A percentile compares a stretch with the other conserved stretches of the same genome.
These are phyloP conservation scores for Mucor sp. DNA, from an alignment of 371 early-diverging fungal genomes.

Conservation along the genomic window DNA sequence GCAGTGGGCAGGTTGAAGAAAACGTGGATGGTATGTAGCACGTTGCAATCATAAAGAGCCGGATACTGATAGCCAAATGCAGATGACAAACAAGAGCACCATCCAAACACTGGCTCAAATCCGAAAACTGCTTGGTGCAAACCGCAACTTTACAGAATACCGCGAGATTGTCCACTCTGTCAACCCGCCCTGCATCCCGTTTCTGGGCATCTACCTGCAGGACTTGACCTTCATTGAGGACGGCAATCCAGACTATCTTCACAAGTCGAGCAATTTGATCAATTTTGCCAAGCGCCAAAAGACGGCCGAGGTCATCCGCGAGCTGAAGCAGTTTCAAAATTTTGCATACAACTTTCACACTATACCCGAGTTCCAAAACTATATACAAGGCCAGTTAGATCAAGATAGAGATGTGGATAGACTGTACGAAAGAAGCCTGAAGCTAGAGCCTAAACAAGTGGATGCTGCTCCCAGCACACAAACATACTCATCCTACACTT, in stretches of 20 bases:
- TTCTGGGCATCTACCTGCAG: constrained; percentile 85
- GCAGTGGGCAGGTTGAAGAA: constrained; percentile 88
- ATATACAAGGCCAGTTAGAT: constrained; percentile 65
- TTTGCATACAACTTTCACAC: constrained; percentile 76
- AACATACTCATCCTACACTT: neutral
- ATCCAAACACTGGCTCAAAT: constrained; percentile 52
- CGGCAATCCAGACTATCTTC: constrained; percentile 82
- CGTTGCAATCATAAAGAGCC: neutral
- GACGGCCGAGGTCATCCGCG: constrained; percentile 87
- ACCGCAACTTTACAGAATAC: constrained; percentile 85
- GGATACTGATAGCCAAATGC: neutral
- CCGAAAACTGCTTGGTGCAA: constrained; percentile 74
- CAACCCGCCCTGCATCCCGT: constrained; percentile 93
- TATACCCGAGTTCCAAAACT: constrained; percentile 82
- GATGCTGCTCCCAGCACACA: neutral
- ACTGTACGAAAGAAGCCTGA: constrained; percentile 68
- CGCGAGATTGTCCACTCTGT: constrained; percentile 83
- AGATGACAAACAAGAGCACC: constrained; percentile 30
- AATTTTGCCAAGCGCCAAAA: constrained; percentile 92
- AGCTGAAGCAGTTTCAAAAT: constrained; percentile 91
- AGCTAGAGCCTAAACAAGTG: constrained; percentile 59
- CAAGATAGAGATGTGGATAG: constrained; percentile 65
- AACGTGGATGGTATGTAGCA: constrained; percentile 72
- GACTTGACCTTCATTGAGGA: constrained; percentile 95
- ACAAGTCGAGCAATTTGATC: constrained; percentile 65